Evolutionary conservation across 2,329 filamentous ascomycete genomes (phyloP).

Genomic region (Pseudogymnoascus sp.): DNA sequence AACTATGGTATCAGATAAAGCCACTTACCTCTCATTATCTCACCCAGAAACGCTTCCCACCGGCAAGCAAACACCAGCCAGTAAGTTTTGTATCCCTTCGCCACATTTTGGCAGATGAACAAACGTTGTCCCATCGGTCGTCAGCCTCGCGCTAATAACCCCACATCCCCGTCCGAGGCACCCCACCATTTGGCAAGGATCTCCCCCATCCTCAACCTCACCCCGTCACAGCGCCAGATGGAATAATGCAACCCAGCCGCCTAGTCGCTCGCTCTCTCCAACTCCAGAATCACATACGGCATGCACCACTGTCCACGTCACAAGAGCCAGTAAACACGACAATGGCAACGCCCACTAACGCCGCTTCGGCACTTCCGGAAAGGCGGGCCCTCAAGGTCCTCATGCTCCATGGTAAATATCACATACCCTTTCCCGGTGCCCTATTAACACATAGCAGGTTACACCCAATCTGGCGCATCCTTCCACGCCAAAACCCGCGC

Average conservation of each 20-base stretch:
- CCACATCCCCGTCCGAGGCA: not conserved
- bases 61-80: too few species aligned
- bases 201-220: not conserved
- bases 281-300: conserved; percentile 1
- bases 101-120: not conserved
- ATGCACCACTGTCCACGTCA: not conserved
- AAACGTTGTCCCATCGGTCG: not conserved
- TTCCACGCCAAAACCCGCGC: conserved; percentile 87
- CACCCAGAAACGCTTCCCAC: too few species aligned
- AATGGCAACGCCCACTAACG: not conserved
- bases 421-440: not conserved
- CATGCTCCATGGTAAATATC: conserved; percentile 61
- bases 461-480: conserved; percentile 77
- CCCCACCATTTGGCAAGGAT: not conserved
- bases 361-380: not conserved
- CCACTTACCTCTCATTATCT: too few species aligned
- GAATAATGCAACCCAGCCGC: not conserved
- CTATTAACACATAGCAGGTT: conserved; percentile 45
- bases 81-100: not conserved
- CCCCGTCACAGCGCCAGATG: not conserved
- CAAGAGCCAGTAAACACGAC: conserved; percentile 2
- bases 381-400: conserved; percentile 50
- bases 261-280: not conserved
- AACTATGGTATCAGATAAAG: too few species aligned
- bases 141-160: conserved; percentile 3